These are phyloP conservation scores for Cercophora samala DNA, from an alignment of 495 filamentous ascomycete genomes.

Conservation along the genomic window DNA sequence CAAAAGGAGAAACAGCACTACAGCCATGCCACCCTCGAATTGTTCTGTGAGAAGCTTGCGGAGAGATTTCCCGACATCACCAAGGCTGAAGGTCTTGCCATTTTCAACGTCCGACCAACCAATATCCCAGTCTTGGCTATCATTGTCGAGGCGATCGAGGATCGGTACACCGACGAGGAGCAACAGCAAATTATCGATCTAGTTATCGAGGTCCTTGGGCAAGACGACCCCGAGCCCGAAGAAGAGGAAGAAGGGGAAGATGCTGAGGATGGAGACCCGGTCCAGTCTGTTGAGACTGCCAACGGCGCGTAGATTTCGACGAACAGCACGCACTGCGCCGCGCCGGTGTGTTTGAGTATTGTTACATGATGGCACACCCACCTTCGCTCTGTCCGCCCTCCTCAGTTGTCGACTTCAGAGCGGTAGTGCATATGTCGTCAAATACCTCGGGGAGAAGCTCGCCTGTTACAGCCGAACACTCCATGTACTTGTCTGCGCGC, in stretches of 20 bases:
- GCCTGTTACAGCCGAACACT: slow-evolving; percentile 86
- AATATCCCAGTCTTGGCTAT: slow-evolving; percentile 36
- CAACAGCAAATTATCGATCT: slow-evolving; percentile 43
- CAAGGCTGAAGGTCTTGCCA: slow-evolving; percentile 46
- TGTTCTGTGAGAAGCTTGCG: slow-evolving; percentile 39
- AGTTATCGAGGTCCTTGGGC: slow-evolving; percentile 42
- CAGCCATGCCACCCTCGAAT: slow-evolving; percentile 30
- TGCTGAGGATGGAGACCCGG: slow-evolving; percentile 22
- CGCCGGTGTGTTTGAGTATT: not conserved
- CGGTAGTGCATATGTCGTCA: slow-evolving; percentile 73
- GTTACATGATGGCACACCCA: slow-evolving; percentile 39
- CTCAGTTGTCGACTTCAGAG: slow-evolving; percentile 54
- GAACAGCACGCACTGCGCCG: not conserved
- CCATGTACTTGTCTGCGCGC: slow-evolving; percentile 81
- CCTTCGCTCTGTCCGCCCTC: slow-evolving; percentile 46
- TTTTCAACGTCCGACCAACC: slow-evolving; percentile 45
- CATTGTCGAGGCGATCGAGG: slow-evolving; percentile 45
- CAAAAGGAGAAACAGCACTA: slow-evolving; percentile 40
- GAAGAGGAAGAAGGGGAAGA: slow-evolving; percentile 18
- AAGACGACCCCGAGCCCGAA: slow-evolving; percentile 25
- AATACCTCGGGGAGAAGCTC: slow-evolving; percentile 70
- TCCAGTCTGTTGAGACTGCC: slow-evolving; percentile 4
- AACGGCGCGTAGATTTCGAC: not conserved
- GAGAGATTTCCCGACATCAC: slow-evolving; percentile 37
- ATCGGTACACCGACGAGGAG: slow-evolving; percentile 43